Conservation (phyloP, 345 rosid genomes). For the Streptanthus diversifolius region DNA sequence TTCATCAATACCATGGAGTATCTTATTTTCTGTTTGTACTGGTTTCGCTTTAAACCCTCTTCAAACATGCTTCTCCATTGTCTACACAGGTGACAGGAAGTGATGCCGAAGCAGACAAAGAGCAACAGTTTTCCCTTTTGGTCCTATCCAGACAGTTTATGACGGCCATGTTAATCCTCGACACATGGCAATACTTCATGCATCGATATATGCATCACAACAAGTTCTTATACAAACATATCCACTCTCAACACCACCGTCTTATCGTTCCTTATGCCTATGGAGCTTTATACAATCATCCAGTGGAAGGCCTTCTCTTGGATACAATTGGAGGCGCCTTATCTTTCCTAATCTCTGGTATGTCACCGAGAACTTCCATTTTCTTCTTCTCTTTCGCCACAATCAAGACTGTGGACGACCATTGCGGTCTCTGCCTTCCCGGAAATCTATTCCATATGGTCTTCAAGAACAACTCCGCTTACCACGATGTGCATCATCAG, state of each 20-base stretch:
- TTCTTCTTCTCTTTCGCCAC: conserved; percentile 91
- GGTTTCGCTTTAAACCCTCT: background rate
- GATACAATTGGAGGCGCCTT: conserved; percentile 83
- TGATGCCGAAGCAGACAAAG: conserved; percentile 38
- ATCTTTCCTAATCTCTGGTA: conserved; percentile 75
- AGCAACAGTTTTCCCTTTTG: conserved; percentile 41
- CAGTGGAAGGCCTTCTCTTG: conserved; percentile 68
- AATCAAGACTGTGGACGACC: conserved; percentile 82
- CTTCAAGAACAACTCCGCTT: conserved; percentile 77
- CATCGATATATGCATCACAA: conserved; percentile 82
- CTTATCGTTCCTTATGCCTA: conserved; percentile 82
- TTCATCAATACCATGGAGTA: background rate
- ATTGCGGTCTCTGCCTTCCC: conserved; percentile 80
- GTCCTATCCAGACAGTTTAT: conserved; percentile 65
- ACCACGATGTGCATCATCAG: conserved; percentile 86
- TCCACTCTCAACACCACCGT: conserved; percentile 82
- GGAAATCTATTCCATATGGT: conserved; percentile 70
- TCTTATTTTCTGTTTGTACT: background rate
- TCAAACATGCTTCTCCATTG: background rate
- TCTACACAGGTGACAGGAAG: conserved; percentile 61
- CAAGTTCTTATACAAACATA: conserved; percentile 74
- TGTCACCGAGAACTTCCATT: conserved; percentile 76
- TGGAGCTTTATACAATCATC: conserved; percentile 83
- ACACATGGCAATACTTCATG: conserved; percentile 87
- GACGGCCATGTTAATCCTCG: conserved; percentile 65